phyloP scores from a whole-genome alignment of 805 yeast genomes.

The Candida maris region DNA sequence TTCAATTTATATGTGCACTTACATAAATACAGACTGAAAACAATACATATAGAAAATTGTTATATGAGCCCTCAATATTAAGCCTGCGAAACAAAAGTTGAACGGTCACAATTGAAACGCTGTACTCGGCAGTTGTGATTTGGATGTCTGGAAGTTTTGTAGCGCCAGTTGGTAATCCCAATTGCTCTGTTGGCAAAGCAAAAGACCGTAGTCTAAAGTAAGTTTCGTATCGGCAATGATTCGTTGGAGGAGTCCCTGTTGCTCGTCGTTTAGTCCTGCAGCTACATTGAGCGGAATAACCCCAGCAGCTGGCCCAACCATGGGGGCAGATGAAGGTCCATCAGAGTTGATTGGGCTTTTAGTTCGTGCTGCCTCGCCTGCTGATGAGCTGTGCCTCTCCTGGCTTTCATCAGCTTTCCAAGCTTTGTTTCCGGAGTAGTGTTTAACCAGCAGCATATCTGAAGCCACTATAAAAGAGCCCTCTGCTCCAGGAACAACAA shows the following conservation, averaged over 20 bases:
- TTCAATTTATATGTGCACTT: no score
- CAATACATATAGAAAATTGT: no score
- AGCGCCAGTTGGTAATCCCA: constrained; percentile 76
- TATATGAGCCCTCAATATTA: no score
- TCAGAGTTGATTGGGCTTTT: constrained; percentile 11
- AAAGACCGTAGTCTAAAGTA: constrained; percentile 71
- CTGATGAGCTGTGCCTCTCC: not conserved
- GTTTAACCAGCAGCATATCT: constrained; percentile 70
- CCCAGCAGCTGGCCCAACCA: not conserved
- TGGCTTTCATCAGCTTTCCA: constrained; percentile 40
- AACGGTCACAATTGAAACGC: constrained; percentile 40
- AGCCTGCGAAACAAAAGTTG: no score
- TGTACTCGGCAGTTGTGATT: constrained; percentile 48
- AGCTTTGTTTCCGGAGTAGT: constrained; percentile 50
- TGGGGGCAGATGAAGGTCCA: not conserved
- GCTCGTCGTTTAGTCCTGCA: constrained; percentile 47
- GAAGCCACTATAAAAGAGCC: constrained; percentile 81
- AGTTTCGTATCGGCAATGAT: constrained; percentile 70
- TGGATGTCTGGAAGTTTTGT: constrained; percentile 65
- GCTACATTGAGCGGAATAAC: constrained; percentile 54
- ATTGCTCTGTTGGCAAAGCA: constrained; percentile 83
- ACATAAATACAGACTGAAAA: no score
- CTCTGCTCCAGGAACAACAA: constrained; percentile 65
- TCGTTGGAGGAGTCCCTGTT: constrained; percentile 61
- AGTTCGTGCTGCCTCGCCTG: constrained; percentile 5